Percentiles rank a stretch among this genome's conserved stretches.
Conservation (phyloP, 169 alveolate species). For the Cryptosporidium xiaoi region DNA sequence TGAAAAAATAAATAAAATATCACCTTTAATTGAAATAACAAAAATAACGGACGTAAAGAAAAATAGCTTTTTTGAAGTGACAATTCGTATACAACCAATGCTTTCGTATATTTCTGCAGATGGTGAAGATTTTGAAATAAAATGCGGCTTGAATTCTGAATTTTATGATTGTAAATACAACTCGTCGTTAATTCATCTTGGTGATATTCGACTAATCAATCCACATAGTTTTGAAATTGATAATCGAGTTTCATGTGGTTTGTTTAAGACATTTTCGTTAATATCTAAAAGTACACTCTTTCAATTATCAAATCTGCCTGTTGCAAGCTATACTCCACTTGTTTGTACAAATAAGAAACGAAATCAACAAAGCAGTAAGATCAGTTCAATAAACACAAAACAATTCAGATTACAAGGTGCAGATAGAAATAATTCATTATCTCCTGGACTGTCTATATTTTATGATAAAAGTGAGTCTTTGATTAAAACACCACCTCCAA, state of each 20-base stretch:
- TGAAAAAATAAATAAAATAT: conserved; percentile 3
- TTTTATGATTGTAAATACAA: conserved; percentile 2
- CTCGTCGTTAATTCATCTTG: conserved; percentile 22
- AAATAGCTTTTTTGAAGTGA: conserved; percentile 41
- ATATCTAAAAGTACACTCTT: conserved; percentile 19
- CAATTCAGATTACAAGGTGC: not conserved
- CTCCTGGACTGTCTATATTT: not conserved
- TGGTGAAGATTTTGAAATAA: conserved; percentile 49
- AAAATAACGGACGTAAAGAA: conserved; percentile 37
- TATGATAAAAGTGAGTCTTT: conserved; percentile 1
- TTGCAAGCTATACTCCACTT: conserved; percentile 57
- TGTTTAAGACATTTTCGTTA: conserved; percentile 47
- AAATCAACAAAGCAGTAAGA: not conserved
- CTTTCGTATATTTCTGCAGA: conserved; percentile 63
- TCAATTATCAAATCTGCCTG: not conserved
- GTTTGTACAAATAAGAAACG: conserved; percentile 9
- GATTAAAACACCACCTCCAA: conserved; percentile 63
- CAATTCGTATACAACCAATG: conserved; percentile 48
- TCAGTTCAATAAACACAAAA: not conserved
- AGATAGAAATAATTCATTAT: not conserved
- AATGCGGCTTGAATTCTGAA: not conserved
- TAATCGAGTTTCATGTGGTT: conserved; percentile 47
- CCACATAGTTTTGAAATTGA: conserved; percentile 40
- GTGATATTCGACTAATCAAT: conserved; percentile 50
- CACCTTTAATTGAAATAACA: conserved; percentile 42